Percentiles rank a stretch among this genome's conserved stretches.
Evolutionary conservation across 2,329 filamentous ascomycete species (phyloP).

Genomic region (Dendrostoma leiphaemia): DNA sequence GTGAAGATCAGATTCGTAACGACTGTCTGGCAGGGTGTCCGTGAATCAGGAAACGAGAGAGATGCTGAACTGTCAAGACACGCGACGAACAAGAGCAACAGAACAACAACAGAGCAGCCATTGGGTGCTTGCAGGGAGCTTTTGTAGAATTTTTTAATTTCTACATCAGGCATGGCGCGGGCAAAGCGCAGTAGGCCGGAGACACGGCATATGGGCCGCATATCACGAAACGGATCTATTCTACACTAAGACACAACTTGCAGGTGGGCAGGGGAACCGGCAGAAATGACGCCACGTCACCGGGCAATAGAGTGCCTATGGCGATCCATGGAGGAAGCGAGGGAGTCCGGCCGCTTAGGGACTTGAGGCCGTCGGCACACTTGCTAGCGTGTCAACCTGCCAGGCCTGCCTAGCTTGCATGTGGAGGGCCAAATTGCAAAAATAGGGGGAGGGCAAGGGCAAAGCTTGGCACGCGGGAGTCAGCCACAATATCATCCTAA

Average conservation of each 20-base stretch:
- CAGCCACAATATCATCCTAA: not conserved
- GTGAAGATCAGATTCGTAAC: not conserved
- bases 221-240: not conserved
- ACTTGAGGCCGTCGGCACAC: too few relatives aligned
- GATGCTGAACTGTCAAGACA: not conserved
- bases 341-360: too few relatives aligned
- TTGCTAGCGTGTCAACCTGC: too few relatives aligned
- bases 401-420: too few relatives aligned
- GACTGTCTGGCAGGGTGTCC: not conserved
- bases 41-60: not conserved
- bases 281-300: not conserved
- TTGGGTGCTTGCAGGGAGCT: not conserved
- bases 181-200: too few relatives aligned
- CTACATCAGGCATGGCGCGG: too few relatives aligned
- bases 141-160: slow-evolving; percentile 3
- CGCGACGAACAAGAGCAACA: not conserved
- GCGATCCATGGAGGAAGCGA: too few relatives aligned
- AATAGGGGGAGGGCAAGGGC: too few relatives aligned
- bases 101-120: not conserved
- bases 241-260: not conserved
- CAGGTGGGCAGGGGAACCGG: not conserved
- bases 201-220: too few relatives aligned
- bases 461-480: too few relatives aligned
- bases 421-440: too few relatives aligned
- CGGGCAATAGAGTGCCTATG: too few relatives aligned